A percentile compares a stretch with the other conserved stretches of the same genome.
Conservation (phyloP, 345 rosid genomes). For the Durio zibethinus region DNA sequence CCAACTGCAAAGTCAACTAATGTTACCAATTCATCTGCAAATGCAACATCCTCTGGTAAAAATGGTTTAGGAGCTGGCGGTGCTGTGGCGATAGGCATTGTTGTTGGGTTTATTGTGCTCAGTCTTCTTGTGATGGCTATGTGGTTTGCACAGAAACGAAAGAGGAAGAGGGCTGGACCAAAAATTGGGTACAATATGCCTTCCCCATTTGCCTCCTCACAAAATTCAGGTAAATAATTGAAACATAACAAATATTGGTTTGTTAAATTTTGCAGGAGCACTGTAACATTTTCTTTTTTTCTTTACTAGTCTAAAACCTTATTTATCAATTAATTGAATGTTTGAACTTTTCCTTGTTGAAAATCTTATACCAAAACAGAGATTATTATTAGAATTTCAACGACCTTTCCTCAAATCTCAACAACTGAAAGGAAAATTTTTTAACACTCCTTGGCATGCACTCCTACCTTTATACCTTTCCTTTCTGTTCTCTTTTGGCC, state of each 20-base stretch:
- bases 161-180: constrained; percentile 43
- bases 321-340: too few relatives aligned
- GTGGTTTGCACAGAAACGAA: constrained; percentile 62
- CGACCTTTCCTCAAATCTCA: neutral
- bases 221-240: constrained; percentile 68
- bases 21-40: constrained; percentile 30
- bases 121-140: constrained; percentile 68
- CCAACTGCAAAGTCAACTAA: constrained; percentile 69
- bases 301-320: too few relatives aligned
- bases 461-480: neutral
- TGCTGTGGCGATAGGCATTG: constrained; percentile 57
- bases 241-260: neutral
- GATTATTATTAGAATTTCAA: neutral
- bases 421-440: neutral
- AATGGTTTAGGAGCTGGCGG: constrained; percentile 53
- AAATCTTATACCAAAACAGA: neutral
- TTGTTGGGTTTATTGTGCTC: constrained; percentile 56
- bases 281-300: too few relatives aligned
- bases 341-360: too few relatives aligned
- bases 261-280: neutral
- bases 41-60: constrained; percentile 33
- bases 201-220: constrained; percentile 80
- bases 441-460: too few relatives aligned
- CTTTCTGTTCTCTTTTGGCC: too few relatives aligned
- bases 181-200: constrained; percentile 57